Evolutionary conservation across 306 rosid genomes (phyloP).

Genomic region (Vigna radiata): DNA sequence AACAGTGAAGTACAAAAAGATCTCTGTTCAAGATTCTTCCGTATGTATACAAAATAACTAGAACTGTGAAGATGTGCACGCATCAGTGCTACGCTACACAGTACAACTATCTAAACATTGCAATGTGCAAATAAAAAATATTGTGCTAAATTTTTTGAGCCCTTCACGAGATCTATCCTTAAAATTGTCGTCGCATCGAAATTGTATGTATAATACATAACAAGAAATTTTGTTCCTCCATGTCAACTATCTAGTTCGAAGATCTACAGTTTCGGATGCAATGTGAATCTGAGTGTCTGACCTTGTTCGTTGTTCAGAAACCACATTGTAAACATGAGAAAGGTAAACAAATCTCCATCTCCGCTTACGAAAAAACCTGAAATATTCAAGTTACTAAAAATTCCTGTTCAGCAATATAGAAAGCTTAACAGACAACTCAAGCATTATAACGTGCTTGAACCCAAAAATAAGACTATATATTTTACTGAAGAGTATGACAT

Average conservation of each 20-base stretch:
- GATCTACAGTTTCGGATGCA: conserved; percentile 39
- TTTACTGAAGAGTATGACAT: neutral
- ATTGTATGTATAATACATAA: conserved; percentile 43
- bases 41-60: neutral
- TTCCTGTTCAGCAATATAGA: conserved; percentile 28
- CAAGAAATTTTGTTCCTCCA: conserved; percentile 25
- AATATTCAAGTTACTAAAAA: conserved; percentile 40
- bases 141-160: conserved; percentile 7
- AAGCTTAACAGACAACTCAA: conserved; percentile 9
- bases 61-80: neutral
- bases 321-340: conserved; percentile 38
- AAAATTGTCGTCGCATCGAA: conserved; percentile 32
- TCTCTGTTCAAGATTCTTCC: neutral
- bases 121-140: neutral
- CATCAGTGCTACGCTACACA: neutral
- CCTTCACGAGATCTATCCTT: conserved; percentile 38
- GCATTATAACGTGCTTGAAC: neutral
- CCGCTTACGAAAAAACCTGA: conserved; percentile 46
- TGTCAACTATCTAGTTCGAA: conserved; percentile 58
- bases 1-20: neutral
- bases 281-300: conserved; percentile 32
- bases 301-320: conserved; percentile 27
- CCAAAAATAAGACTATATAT: neutral
- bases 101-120: conserved; percentile 7
- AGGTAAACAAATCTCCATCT: conserved; percentile 30